Evolutionary conservation across 2,329 filamentous ascomycete species (phyloP), one percentile per base, ranked within the genome.

Genomic region (Fusarium hainanense): DNA sequence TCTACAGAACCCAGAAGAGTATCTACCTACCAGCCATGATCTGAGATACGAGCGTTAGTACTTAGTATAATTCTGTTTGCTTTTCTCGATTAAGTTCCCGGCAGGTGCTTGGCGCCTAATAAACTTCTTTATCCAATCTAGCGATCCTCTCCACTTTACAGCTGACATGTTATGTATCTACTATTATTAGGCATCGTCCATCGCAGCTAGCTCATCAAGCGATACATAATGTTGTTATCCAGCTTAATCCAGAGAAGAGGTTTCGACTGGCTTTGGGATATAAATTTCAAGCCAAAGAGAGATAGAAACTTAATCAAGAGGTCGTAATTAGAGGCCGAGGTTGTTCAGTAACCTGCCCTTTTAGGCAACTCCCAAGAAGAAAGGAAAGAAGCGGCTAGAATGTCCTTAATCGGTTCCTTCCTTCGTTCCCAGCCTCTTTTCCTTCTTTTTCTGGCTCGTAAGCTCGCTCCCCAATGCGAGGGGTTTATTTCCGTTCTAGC

Each of bases 291-390:
- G 8, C 9, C 18, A 7, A 27, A 16, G n/a, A 27, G 18, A 40
- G 18, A 13, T 40, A 20, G 18, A 34, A 40, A 23, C 30, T 30
- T 25, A 9, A 37, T 37, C 32, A 40, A 59, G 10, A 43, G 54
- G 43, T 20, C 30, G 44, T 44, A 49, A 42, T 57, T 13, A 42
- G 20, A 32, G 14, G 37, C 46, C 51, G 48, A 65, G 23, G 32
- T n/a, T 44, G 54, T 43, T 43, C 58, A 56, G 54, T 46, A 37
- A 60, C 54, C 61, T 65, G 43, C 66, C 66, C 54, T 20, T 57
- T 69, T 69, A 47, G 66, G 66, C 62, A 69, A 61, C 46, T 65
- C 49, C 48, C 40, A 66, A 47, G 60, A 69, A 69, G 54, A 54
- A 50, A 44, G 37, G 37, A 62, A 50, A 28, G 50, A 68, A 60